phyloP scores from a whole-genome alignment of 2,329 filamentous ascomycete species.

The Setomelanomma holmii region DNA sequence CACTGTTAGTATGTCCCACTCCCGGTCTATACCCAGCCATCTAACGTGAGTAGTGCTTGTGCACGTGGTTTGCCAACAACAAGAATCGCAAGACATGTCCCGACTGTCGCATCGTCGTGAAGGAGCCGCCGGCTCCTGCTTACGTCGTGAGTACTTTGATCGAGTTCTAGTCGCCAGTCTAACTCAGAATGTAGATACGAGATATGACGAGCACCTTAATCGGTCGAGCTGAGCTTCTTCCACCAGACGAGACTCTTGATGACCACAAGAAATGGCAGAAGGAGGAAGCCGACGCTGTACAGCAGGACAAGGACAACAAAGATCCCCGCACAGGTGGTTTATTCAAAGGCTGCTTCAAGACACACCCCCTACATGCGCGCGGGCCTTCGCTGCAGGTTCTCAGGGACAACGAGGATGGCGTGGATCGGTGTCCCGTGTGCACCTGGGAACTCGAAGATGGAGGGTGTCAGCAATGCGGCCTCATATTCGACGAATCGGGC shows the following conservation, averaged over 20 bases:
- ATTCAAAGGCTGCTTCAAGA: slow-evolving; percentile 67
- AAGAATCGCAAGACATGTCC: slow-evolving; percentile 70
- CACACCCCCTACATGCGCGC: slow-evolving; percentile 22
- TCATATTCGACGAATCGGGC: slow-evolving; percentile 59
- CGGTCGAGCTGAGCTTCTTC: slow-evolving; percentile 65
- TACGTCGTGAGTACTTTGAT: slow-evolving; percentile 61
- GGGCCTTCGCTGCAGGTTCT: slow-evolving; percentile 51
- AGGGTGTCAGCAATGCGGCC: slow-evolving; percentile 61
- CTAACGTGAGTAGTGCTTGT: slow-evolving; percentile 59
- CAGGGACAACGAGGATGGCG: slow-evolving; percentile 65
- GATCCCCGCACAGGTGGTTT: slow-evolving; percentile 62
- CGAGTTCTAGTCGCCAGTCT: not conserved
- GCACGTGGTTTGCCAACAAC: slow-evolving; percentile 62
- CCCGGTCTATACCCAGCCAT: slow-evolving; percentile 10
- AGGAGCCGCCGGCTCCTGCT: slow-evolving; percentile 66
- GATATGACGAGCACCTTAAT: slow-evolving; percentile 70
- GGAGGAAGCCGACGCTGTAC: slow-evolving; percentile 66
- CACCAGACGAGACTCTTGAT: slow-evolving; percentile 67
- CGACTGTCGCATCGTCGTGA: slow-evolving; percentile 68
- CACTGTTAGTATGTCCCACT: slow-evolving; percentile 54
- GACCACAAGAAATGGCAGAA: slow-evolving; percentile 65
- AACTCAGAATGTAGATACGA: slow-evolving; percentile 60
- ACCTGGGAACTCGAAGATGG: slow-evolving; percentile 69
- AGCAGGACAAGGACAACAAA: slow-evolving; percentile 64
- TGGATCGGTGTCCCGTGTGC: slow-evolving; percentile 69